phyloP scores from a whole-genome alignment of 495 filamentous ascomycete species.

The Neurospora intermedia region DNA sequence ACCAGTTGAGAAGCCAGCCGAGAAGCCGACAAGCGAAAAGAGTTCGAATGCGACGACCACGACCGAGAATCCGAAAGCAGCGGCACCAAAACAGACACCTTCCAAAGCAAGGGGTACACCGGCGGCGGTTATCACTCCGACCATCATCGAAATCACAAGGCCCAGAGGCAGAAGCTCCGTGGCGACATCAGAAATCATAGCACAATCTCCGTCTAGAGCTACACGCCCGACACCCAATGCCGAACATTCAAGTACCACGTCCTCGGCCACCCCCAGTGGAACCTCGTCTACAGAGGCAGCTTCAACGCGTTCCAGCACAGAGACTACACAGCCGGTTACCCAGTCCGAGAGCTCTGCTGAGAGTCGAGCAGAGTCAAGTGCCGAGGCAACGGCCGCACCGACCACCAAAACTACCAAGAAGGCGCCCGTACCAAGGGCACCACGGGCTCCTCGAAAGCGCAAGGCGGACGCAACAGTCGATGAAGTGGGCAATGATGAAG shows the following conservation, averaged over 20 bases:
- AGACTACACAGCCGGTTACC: neutral
- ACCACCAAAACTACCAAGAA: neutral
- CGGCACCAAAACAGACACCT: neutral
- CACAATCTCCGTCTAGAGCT: neutral
- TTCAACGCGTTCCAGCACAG: neutral
- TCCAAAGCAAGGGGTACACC: neutral
- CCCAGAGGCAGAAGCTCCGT: neutral
- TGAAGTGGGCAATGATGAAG: neutral
- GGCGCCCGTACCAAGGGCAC: neutral
- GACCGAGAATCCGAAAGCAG: neutral
- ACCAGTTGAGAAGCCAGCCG: neutral
- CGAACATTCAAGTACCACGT: neutral
- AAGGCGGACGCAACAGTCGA: neutral
- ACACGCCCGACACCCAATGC: neutral
- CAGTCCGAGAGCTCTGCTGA: neutral
- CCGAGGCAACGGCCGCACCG: neutral
- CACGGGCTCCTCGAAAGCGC: constrained; percentile 5
- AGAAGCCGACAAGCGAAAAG: neutral
- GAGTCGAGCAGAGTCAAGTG: neutral
- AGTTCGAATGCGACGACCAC: no score
- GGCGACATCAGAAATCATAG: neutral
- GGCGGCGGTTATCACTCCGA: neutral
- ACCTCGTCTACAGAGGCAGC: neutral
- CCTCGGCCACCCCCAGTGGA: neutral
- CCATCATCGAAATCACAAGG: neutral